Evolutionary conservation across 2,329 filamentous ascomycete genomes (phyloP), one percentile per base, ranked within the genome.

Genomic region (Fusarium papillatum): DNA sequence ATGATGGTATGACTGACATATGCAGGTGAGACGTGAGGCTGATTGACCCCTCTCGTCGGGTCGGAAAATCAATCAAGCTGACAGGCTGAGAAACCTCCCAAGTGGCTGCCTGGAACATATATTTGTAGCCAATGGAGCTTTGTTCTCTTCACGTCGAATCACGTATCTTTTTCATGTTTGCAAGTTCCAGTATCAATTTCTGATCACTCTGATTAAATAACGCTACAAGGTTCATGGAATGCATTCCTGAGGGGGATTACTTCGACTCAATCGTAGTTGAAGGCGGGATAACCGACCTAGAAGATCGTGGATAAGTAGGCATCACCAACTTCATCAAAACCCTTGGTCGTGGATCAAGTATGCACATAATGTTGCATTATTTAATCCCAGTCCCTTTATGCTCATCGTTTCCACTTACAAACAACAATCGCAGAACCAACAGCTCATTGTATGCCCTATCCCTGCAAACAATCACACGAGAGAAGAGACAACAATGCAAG

Each of bases 31-130:
- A 36, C 8, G 53, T 22, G 4, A 57, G 53, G 53, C 53, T 57
- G 29, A 57, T n/a, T 57, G 53, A 36, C 53, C 53, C 53, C 53
- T 57, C 53, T 57, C 19, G 13, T 22, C 53, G 53, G 53, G 53
- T 36, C 53, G 53, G 53, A 57, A 57, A 57, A 57, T 57, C 53
- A 57, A 57, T 57, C 53, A 57, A 57, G 53, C 53, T 57, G 53
- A 57, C 53, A 36, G 53, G 29, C 50, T 22, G 53, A n/a, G 50
- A 57, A 22, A 14, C 19, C 7, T 34, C 2, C 7, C 19, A 34
- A 34, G 13, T 57, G 53, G 53, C 29, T 57, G 53, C 29, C 13
- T 34, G 7, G 29, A 34, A 22, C n/a, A 7, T 13, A 31, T n/a
- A 5, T 7, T 14, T n/a, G 50, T 31, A 31, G 19, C 26, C 19